Conservation (phyloP, 805 yeast species). For the Metschnikowia rubicola region DNA sequence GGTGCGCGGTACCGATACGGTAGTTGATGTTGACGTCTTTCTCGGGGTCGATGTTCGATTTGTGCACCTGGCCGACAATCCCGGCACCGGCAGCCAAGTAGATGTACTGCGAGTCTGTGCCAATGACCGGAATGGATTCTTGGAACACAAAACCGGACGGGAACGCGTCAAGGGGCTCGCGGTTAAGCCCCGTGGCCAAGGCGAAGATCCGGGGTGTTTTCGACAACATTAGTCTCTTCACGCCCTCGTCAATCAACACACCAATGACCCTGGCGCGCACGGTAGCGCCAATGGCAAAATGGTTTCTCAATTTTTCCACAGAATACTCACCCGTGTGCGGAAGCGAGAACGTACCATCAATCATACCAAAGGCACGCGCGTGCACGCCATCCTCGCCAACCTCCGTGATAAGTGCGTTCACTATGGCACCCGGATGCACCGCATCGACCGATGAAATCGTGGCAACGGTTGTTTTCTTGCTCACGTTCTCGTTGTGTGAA, state of each 20-base stretch:
- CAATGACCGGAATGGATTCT: slow-evolving; percentile 58
- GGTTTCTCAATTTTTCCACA: slow-evolving; percentile 50
- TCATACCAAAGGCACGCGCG: slow-evolving; percentile 71
- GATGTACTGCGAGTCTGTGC: slow-evolving; percentile 54
- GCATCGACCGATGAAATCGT: slow-evolving; percentile 74
- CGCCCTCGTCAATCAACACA: slow-evolving; percentile 43
- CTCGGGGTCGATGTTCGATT: slow-evolving; percentile 60
- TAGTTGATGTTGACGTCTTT: slow-evolving; percentile 46
- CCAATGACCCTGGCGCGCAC: slow-evolving; percentile 71
- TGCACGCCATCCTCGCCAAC: slow-evolving; percentile 59
- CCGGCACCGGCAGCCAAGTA: slow-evolving; percentile 55
- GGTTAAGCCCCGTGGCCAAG: slow-evolving; percentile 21
- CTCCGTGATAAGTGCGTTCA: slow-evolving; percentile 67
- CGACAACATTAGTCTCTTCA: slow-evolving; percentile 64
- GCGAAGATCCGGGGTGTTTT: slow-evolving; percentile 51
- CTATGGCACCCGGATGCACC: slow-evolving; percentile 78
- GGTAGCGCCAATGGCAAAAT: slow-evolving; percentile 63
- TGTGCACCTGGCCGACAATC: slow-evolving; percentile 69
- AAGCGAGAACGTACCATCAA: slow-evolving; percentile 65
- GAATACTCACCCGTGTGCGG: slow-evolving; percentile 59
- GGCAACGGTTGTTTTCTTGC: slow-evolving; percentile 41
- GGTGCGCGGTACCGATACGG: slow-evolving; percentile 61
- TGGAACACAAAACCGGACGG: slow-evolving; percentile 69
- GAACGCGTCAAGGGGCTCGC: slow-evolving; percentile 53
- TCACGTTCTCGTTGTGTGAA: slow-evolving; percentile 40